Base-by-base conservation (phyloP, 345 rosid species). In the Stellera chamaejasme region DNA sequence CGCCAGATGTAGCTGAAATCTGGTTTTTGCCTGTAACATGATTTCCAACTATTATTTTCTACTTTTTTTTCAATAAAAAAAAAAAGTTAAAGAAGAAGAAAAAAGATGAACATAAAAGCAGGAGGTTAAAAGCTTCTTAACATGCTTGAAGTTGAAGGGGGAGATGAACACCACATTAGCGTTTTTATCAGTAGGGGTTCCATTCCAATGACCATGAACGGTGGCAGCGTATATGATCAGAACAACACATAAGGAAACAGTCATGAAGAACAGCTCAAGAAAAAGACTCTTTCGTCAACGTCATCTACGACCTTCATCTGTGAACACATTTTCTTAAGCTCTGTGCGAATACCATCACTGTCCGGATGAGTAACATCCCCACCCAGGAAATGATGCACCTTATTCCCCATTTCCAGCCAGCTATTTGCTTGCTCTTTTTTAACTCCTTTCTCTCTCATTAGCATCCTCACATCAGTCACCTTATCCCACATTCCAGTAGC, bases 391-490 rank as follows among this genome's bases (percentile, higher is more conserved):
- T 41, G 46, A 48, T 72, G 66, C 62, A 67, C 56, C 47, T 46
- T 47, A 49, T 63, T 67, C 48, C 65, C 72, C 56, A 67, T 63
- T 49, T 72, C 72, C 56, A 55, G 55, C 76, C 76, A 72, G 56
- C 76, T 67, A 63, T 59, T 56, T 61, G 64, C 75, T 25, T 60
- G 10, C 50, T 66, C 71, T 52, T 72, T 72, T 43, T 52, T 63
- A 47, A 66, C 52, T 32, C 62, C 71, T 39, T 55, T 47, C 36
- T 60, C 52, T 67, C 64, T 66, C 76, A 72, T 72, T 28, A 63
- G 59, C 42, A 19, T 13, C 53, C 72, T 60, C 55, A 52, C 69
- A 67, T 60, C 63, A 16, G 54, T 55, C 26, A 72, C 72, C 42
- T 67, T 55, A 43, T 52, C 51, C 72, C 76, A 67, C 72, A 59